A percentile compares a stretch with the other conserved stretches of the same genome.
Conservation (phyloP, 805 yeast species). For the Saturnispora quitensis region DNA sequence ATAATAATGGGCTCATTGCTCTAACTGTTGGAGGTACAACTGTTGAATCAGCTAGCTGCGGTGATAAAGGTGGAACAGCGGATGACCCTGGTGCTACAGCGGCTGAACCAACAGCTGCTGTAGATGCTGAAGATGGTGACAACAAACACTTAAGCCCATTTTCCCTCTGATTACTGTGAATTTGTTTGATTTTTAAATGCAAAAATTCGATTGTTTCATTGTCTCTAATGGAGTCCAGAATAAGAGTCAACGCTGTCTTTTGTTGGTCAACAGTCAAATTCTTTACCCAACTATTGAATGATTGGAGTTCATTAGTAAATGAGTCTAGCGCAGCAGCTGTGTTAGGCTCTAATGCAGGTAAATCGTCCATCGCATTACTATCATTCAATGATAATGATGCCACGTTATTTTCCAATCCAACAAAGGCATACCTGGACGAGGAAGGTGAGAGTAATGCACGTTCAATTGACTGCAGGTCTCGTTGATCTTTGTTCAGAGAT, state of each 20-base stretch:
- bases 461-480: constrained; percentile 10
- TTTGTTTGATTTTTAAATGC: background rate
- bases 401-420: background rate
- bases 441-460: constrained; percentile 36
- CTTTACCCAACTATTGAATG: constrained; percentile 39
- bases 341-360: constrained; percentile 27
- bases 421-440: constrained; percentile 30
- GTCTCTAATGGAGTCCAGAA: constrained; percentile 35
- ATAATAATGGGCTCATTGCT: constrained; percentile 17
- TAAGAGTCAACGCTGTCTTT: constrained; percentile 37
- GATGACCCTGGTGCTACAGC: background rate
- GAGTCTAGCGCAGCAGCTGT: constrained; percentile 24
- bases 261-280: constrained; percentile 39
- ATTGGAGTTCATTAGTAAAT: constrained; percentile 36
- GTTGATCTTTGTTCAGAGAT: background rate
- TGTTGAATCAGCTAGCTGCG: constrained; percentile 13
- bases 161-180: background rate
- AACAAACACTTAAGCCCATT: background rate
- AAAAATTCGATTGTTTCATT: constrained; percentile 28
- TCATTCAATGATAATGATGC: constrained; percentile 15
- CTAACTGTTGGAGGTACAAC: constrained; percentile 21
- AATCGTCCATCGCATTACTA: constrained; percentile 16
- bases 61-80: constrained; percentile 17
- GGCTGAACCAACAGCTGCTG: background rate
- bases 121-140: background rate